These are phyloP conservation scores for Phialophora expanda DNA, from an alignment of 2,329 filamentous ascomycete species.

Conservation along the genomic window DNA sequence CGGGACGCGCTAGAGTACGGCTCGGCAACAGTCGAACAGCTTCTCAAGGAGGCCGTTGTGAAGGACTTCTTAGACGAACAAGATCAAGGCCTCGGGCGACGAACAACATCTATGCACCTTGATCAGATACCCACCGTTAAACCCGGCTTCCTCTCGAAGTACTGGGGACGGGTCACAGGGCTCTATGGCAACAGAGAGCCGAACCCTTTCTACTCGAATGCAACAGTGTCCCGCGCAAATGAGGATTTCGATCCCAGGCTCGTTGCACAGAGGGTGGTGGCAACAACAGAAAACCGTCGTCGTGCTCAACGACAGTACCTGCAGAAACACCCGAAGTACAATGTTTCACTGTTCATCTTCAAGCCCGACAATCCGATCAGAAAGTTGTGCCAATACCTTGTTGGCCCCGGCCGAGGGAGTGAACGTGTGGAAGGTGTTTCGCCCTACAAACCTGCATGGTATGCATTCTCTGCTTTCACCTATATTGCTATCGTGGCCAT, in stretches of 20 bases:
- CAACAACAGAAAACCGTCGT: constrained; percentile 79
- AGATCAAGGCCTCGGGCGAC: constrained; percentile 44
- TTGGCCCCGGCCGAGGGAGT: constrained; percentile 85
- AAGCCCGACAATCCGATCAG: constrained; percentile 76
- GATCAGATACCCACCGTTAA: constrained; percentile 54
- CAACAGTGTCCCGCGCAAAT: constrained; percentile 71
- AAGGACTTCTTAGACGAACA: constrained; percentile 89
- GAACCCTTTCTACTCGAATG: constrained; percentile 91
- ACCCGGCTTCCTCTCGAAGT: constrained; percentile 63
- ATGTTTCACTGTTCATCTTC: constrained; percentile 89
- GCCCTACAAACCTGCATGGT: constrained; percentile 89
- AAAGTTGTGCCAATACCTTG: constrained; percentile 82
- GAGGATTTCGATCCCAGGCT: constrained; percentile 81
- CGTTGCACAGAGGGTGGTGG: constrained; percentile 89
- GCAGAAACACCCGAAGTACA: constrained; percentile 84
- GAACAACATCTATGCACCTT: constrained; percentile 41
- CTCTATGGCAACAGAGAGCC: constrained; percentile 71
- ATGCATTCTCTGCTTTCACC: constrained; percentile 88
- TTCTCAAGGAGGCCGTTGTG: constrained; percentile 94
- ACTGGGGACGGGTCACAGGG: constrained; percentile 66
- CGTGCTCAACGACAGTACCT: constrained; percentile 91
- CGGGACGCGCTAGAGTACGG: constrained; percentile 90
- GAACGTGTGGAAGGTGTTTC: constrained; percentile 88
- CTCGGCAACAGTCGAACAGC: constrained; percentile 90
- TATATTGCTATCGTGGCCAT: constrained; percentile 94